Conservation (phyloP, 345 rosid species). For the Eucalyptus paniculata region DNA sequence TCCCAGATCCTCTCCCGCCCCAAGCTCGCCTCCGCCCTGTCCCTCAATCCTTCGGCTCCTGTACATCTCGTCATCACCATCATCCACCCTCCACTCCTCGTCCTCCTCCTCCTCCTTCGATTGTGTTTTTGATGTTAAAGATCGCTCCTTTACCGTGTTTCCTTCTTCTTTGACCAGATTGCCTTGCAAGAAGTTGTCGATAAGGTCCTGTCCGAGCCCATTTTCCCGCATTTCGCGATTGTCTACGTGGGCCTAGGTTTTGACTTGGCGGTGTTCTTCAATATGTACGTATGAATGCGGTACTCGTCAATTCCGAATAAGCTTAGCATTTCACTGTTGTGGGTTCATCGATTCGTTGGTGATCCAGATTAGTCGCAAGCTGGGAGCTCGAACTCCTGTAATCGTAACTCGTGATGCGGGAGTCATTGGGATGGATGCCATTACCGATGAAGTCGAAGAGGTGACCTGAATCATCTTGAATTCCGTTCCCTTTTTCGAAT, state of each 20-base stretch:
- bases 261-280: not conserved
- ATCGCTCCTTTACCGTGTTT: not conserved
- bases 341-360: not conserved
- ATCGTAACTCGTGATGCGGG: conserved; percentile 29
- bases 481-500: not conserved
- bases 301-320: not conserved
- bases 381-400: conserved; percentile 36
- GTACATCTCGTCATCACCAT: conserved; percentile 4
- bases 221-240: conserved; percentile 54
- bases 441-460: conserved; percentile 43
- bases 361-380: conserved; percentile 17
- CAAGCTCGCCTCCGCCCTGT: conserved; percentile 47
- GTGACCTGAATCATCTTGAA: conserved; percentile 8
- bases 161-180: conserved; percentile 5
- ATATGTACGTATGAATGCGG: conserved; percentile 5
- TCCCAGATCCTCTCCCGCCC: conserved; percentile 28
- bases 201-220: conserved; percentile 48
- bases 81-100: not conserved
- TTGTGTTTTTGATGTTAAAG: not conserved
- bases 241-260: conserved; percentile 9
- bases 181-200: conserved; percentile 52
- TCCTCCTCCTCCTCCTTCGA: not conserved
- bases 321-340: not conserved
- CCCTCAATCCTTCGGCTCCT: conserved; percentile 13
- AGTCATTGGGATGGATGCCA: conserved; percentile 36